Evolutionary conservation across 352 stramenopile genomes (phyloP).

Genomic region (Globisporangium paddicum): DNA sequence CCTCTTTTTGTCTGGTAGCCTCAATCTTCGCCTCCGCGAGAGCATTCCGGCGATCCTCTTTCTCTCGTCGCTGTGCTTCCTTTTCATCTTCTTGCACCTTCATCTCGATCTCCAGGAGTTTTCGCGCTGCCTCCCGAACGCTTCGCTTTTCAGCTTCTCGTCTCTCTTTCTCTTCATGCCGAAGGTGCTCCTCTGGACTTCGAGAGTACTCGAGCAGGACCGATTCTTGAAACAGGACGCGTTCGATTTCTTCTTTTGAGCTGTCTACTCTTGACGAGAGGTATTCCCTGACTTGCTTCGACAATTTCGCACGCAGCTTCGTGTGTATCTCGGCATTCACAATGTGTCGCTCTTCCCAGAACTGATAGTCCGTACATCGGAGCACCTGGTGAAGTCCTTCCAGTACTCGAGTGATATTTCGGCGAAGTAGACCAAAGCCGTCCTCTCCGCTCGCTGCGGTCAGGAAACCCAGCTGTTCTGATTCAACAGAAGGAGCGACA

Average conservation of each 20-base stretch:
- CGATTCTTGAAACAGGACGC: conserved; percentile 35
- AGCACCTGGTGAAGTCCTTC: conserved; percentile 68
- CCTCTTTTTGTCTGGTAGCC: conserved; percentile 58
- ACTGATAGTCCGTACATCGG: conserved; percentile 68
- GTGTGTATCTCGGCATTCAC: conserved; percentile 53
- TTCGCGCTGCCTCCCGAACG: conserved; percentile 61
- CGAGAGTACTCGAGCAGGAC: conserved; percentile 35
- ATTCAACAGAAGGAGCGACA: conserved; percentile 10
- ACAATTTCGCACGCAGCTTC: conserved; percentile 50
- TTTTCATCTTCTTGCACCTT: conserved; percentile 76
- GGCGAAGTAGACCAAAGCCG: conserved; percentile 73
- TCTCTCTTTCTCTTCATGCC: conserved; percentile 40
- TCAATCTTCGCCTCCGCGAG: conserved; percentile 61
- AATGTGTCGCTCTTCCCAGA: conserved; percentile 80
- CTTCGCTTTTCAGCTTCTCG: conserved; percentile 65
- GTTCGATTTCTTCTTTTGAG: conserved; percentile 42
- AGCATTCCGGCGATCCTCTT: conserved; percentile 70
- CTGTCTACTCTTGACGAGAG: conserved; percentile 23
- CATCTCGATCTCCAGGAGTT: conserved; percentile 72
- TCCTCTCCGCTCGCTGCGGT: conserved; percentile 57
- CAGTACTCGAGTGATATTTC: conserved; percentile 64
- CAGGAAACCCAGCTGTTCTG: conserved; percentile 28
- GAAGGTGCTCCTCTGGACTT: conserved; percentile 39
- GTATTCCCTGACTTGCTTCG: conserved; percentile 50
- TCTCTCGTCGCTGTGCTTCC: conserved; percentile 54